Percentiles rank a stretch among this genome's conserved stretches.
Conservation (phyloP, 2,329 filamentous ascomycete species). For the Colletotrichum endophyticum region DNA sequence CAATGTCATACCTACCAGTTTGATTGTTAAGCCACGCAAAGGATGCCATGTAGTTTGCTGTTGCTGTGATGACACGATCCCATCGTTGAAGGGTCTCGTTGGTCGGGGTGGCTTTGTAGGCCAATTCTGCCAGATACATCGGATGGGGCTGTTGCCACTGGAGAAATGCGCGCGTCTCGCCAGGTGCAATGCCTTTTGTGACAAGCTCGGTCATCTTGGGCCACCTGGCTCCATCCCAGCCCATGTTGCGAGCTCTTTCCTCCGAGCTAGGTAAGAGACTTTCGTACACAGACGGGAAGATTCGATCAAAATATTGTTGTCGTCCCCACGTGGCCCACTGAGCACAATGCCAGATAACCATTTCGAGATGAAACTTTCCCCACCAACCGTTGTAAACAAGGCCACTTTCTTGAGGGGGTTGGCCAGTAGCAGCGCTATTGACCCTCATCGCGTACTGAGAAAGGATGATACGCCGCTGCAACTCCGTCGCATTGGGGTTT, state of each 20-base stretch:
- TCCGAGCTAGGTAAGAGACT: conserved; percentile 46
- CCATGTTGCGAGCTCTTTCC: conserved; percentile 40
- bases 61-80: conserved; percentile 54
- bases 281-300: conserved; percentile 47
- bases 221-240: conserved; percentile 48
- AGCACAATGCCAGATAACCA: conserved; percentile 44
- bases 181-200: conserved; percentile 36
- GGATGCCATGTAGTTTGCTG: conserved; percentile 64
- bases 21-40: conserved; percentile 60
- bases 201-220: conserved; percentile 37
- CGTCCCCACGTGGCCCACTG: conserved; percentile 45
- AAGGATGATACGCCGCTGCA: conserved; percentile 36
- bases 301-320: conserved; percentile 35
- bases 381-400: conserved; percentile 36
- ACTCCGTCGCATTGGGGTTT: conserved; percentile 39
- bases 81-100: conserved; percentile 51
- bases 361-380: conserved; percentile 47
- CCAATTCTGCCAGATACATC: conserved; percentile 64
- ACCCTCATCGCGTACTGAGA: conserved; percentile 48
- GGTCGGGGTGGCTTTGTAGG: conserved; percentile 23
- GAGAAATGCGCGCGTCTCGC: conserved; percentile 63
- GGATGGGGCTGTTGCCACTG: conserved; percentile 69
- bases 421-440: conserved; percentile 39
- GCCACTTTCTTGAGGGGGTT: conserved; percentile 6
- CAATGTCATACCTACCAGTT: conserved; percentile 55